Base-by-base conservation (phyloP, 768 basidiomycete species). In the Tulasnella sp. region DNA sequence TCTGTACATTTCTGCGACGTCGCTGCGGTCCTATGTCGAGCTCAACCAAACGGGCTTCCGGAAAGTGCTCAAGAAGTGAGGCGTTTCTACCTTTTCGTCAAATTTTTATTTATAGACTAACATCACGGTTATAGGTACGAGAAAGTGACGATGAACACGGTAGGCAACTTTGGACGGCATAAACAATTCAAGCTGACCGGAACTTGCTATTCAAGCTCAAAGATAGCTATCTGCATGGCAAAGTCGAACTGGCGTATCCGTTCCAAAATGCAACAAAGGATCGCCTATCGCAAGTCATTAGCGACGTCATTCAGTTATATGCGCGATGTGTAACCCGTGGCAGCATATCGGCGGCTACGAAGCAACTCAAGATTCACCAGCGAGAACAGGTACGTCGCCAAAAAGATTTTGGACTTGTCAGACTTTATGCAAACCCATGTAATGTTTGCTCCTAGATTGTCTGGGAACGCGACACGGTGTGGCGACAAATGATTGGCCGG, bases 381-480 rank as follows among this genome's bases (percentile, higher is more conserved):
- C 92, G 96, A 28, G 96, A 98, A 86, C 93, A 96, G 84, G 85
- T 86, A 44, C 64, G 83, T 64, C 28, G 4, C 44, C 34, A 41
- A 34, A 84, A 54, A 76, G 82, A 2, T 76, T 81, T n/a, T 81
- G 84, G 79, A 81, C 22, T 44, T 44, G 37, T 77, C 16, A 16
- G 12, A 24, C 28, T 48, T 24, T n/a, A 58, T 28, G 16, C 34
- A 40, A n/a, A 11, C 75, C 28, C 37, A 48, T 6, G 31, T 20
- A 31, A 5, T 44, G 37, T 16, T 41, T 42, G 11, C n/a, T 37
- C 37, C 7, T 75, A 86, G 82, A 94, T 97, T 82, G 97, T 97
- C 3, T 97, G 97, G 92, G 97, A 99, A 84, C 91, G 98, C 44
- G 96, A 99, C 84, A 99, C 98, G 0, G 93, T 99, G 20, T 99